phyloP scores from a whole-genome alignment of 1,284 basidiomycete genomes.

The Chiua sp. region DNA sequence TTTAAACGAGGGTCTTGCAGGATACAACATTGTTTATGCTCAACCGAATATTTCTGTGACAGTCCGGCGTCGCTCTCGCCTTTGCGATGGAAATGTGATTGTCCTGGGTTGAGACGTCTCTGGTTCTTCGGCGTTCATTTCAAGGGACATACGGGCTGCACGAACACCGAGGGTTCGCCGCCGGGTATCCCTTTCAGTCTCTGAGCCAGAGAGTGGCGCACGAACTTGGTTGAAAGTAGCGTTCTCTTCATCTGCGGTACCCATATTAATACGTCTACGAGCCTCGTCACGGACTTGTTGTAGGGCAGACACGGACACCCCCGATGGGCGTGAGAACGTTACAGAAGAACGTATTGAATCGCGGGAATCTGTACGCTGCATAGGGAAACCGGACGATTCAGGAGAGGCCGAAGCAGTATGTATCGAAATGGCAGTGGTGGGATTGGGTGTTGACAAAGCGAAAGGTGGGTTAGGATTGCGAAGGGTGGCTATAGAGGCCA shows the following conservation, averaged over 20 bases:
- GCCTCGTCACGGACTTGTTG: conserved; percentile 51
- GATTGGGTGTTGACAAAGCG: conserved; percentile 55
- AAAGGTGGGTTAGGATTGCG: conserved; percentile 51
- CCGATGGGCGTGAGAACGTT: conserved; percentile 66
- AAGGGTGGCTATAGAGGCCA: conserved; percentile 55
- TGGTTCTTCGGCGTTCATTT: conserved; percentile 31
- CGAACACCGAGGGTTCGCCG: conserved; percentile 48
- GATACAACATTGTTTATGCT: conserved; percentile 14
- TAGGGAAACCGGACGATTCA: conserved; percentile 43
- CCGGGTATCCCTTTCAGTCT: conserved; percentile 55
- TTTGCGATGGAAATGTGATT: conserved; percentile 40
- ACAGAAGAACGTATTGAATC: conserved; percentile 50
- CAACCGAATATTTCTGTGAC: conserved; percentile 53
- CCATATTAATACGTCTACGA: conserved; percentile 46
- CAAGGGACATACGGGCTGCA: conserved; percentile 52
- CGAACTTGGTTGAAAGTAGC: conserved; percentile 30
- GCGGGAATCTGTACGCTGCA: conserved; percentile 51
- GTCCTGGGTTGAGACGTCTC: conserved; percentile 42
- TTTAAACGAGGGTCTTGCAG: conserved; percentile 13
- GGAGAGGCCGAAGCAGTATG: conserved; percentile 61
- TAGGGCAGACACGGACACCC: conserved; percentile 59
- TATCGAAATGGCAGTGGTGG: conserved; percentile 72
- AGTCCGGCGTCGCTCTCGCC: conserved; percentile 52
- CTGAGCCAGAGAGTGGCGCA: conserved; percentile 52
- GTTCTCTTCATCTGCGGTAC: conserved; percentile 33